Percentiles rank a stretch among this genome's conserved stretches.
phyloP scores from a whole-genome alignment of 257 asterid species.

The Handroanthus guayacan region DNA sequence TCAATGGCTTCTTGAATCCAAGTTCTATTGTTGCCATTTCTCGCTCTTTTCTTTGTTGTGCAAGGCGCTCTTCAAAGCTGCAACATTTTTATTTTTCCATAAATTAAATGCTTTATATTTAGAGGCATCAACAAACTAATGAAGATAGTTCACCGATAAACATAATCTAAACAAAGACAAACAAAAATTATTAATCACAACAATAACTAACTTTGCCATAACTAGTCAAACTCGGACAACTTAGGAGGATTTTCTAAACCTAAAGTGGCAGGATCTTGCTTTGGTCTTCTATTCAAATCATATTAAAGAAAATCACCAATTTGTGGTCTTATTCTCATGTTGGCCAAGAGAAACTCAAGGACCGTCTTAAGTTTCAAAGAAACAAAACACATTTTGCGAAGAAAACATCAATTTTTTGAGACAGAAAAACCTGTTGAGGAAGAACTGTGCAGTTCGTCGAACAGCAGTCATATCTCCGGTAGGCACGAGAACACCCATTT shows the following conservation, averaged over 20 bases:
- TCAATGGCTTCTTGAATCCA: conserved; percentile 88
- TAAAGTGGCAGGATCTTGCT: too few relatives aligned
- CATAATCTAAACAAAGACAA: background rate
- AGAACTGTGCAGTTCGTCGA: conserved; percentile 81
- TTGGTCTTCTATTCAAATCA: too few relatives aligned
- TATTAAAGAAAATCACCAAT: too few relatives aligned
- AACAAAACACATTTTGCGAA: conserved; percentile 1
- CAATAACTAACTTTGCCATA: background rate
- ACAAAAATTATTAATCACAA: background rate
- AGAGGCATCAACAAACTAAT: conserved; percentile 5
- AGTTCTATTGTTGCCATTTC: conserved; percentile 73
- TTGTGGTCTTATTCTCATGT: too few relatives aligned
- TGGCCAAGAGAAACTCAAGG: background rate
- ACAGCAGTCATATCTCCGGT: conserved; percentile 89
- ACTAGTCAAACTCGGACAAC: background rate
- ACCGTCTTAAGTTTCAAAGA: background rate
- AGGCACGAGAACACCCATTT: conserved; percentile 87
- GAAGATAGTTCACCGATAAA: background rate
- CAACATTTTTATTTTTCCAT: conserved; percentile 34
- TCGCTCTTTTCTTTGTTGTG: conserved; percentile 80
- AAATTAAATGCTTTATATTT: background rate
- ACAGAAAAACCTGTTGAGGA: conserved; percentile 65
- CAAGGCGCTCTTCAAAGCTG: conserved; percentile 96
- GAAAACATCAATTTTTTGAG: conserved; percentile 9
- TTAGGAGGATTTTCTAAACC: too few relatives aligned